A percentile compares a stretch with the other conserved stretches of the same genome.
Conservation (phyloP, 2,329 filamentous ascomycete species). For the Rasamsonia emersonii region DNA sequence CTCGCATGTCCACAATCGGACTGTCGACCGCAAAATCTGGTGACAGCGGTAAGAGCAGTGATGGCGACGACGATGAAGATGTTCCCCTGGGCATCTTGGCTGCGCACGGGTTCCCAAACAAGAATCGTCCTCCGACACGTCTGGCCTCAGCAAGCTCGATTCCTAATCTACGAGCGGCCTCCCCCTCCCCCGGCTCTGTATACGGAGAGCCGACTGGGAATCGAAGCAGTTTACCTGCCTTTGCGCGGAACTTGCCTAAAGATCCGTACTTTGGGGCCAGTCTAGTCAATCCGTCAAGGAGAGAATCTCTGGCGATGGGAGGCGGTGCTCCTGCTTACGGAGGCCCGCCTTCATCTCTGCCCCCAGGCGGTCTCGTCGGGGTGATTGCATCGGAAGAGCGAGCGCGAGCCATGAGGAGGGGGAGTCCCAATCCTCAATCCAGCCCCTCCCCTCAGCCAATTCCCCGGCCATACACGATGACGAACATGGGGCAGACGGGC, state of each 20-base stretch:
- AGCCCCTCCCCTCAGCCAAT: slow-evolving; percentile 28
- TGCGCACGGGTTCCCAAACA: slow-evolving; percentile 79
- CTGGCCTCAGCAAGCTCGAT: slow-evolving; percentile 59
- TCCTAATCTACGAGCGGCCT: slow-evolving; percentile 58
- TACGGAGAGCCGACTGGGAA: slow-evolving; percentile 40
- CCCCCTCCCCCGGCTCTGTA: slow-evolving; percentile 47
- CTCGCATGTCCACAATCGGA: slow-evolving; percentile 26
- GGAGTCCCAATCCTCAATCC: slow-evolving; percentile 61
- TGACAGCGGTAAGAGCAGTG: slow-evolving; percentile 30
- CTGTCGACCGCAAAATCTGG: slow-evolving; percentile 27
- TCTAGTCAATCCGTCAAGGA: slow-evolving; percentile 60
- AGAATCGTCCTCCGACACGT: slow-evolving; percentile 63
- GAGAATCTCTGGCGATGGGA: slow-evolving; percentile 66
- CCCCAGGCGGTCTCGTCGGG: slow-evolving; percentile 72
- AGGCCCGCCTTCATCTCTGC: slow-evolving; percentile 34
- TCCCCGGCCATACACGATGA: slow-evolving; percentile 31
- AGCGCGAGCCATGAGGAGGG: slow-evolving; percentile 65
- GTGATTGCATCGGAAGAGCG: slow-evolving; percentile 83
- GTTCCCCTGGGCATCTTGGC: slow-evolving; percentile 77
- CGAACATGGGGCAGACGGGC: slow-evolving; percentile 18
- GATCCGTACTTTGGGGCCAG: slow-evolving; percentile 79
- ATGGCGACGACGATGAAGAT: slow-evolving; percentile 75
- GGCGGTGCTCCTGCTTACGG: slow-evolving; percentile 44
- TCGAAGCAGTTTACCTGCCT: slow-evolving; percentile 60
- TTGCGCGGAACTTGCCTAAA: slow-evolving; percentile 71